Conservation (phyloP, 202 grass and related monocot species). For the Hordeum pubiflorum region DNA sequence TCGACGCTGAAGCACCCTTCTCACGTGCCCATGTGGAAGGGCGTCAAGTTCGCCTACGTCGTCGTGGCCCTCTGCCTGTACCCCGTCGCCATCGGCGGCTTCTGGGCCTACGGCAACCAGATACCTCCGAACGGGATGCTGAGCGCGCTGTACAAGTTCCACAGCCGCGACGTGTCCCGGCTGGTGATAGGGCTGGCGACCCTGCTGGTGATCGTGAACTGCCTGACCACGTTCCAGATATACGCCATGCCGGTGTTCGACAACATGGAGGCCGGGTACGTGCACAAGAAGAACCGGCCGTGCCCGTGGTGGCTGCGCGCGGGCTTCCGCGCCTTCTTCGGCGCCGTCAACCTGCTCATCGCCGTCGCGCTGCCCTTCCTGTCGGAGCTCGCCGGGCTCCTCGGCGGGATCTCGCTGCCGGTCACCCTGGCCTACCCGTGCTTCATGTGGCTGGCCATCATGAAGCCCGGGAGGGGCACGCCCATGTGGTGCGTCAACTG, state of each 20-base stretch:
- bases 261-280: conserved; percentile 77
- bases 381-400: conserved; percentile 53
- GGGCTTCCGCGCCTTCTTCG: conserved; percentile 52
- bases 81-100: conserved; percentile 73
- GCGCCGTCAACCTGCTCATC: conserved; percentile 43
- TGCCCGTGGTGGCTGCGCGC: conserved; percentile 75
- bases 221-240: conserved; percentile 74
- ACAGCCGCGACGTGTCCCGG: conserved; percentile 53
- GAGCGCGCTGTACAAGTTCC: conserved; percentile 62
- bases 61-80: conserved; percentile 64
- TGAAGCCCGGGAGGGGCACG: conserved; percentile 47
- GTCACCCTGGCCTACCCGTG: conserved; percentile 80
- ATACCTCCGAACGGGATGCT: conserved; percentile 65
- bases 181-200: conserved; percentile 46
- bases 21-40: conserved; percentile 90
- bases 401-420: conserved; percentile 69
- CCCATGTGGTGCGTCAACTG: conserved; percentile 71
- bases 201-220: conserved; percentile 86
- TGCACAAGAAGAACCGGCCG: conserved; percentile 56
- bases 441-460: conserved; percentile 93
- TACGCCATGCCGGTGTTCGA: conserved; percentile 95
- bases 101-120: conserved; percentile 92
- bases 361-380: conserved; percentile 83
- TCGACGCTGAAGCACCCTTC: conserved; percentile 87
- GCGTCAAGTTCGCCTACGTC: conserved; percentile 68